These are phyloP conservation scores for Arxiozyma telluris DNA, from an alignment of 1,139 yeast genomes.

Conservation along the genomic window DNA sequence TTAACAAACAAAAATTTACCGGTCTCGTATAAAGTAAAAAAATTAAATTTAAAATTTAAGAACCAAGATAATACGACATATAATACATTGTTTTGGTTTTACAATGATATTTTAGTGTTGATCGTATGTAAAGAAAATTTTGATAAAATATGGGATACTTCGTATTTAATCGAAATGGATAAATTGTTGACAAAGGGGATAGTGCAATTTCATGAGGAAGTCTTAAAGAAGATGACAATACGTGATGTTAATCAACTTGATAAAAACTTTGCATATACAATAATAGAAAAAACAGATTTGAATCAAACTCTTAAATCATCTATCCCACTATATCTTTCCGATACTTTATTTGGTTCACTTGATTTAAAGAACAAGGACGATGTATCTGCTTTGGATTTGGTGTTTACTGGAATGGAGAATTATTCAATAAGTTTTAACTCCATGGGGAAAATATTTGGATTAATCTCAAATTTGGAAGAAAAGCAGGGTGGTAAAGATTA, in stretches of 20 bases:
- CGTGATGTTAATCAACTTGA: background rate
- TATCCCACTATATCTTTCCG: constrained; percentile 12
- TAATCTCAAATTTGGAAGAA: background rate
- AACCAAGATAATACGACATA: constrained; percentile 10
- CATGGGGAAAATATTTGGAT: constrained; percentile 20
- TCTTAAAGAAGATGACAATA: constrained; percentile 1
- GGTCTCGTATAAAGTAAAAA: constrained; percentile 18
- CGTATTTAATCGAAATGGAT: constrained; percentile 22
- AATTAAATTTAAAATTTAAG: constrained; percentile 15
- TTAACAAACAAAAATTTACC: constrained; percentile 19
- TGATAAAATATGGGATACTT: constrained; percentile 22
- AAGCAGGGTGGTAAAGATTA: background rate
- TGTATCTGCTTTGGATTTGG: constrained; percentile 19
- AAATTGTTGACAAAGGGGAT: constrained; percentile 19
- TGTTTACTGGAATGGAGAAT: constrained; percentile 24
- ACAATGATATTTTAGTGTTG: constrained; percentile 19
- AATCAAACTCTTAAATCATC: constrained; percentile 13
- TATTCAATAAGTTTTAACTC: constrained; percentile 16
- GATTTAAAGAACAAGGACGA: constrained; percentile 1
- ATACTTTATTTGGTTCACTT: background rate
- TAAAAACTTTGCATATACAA: constrained; percentile 16
- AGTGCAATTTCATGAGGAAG: constrained; percentile 15
- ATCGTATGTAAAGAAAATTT: constrained; percentile 21
- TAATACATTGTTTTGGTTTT: constrained; percentile 27
- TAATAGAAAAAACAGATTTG: constrained; percentile 9